Percentiles rank a stretch among this genome's conserved stretches.
Evolutionary conservation across 805 yeast species (phyloP).

Genomic region (Torulaspora microellipsoides): DNA sequence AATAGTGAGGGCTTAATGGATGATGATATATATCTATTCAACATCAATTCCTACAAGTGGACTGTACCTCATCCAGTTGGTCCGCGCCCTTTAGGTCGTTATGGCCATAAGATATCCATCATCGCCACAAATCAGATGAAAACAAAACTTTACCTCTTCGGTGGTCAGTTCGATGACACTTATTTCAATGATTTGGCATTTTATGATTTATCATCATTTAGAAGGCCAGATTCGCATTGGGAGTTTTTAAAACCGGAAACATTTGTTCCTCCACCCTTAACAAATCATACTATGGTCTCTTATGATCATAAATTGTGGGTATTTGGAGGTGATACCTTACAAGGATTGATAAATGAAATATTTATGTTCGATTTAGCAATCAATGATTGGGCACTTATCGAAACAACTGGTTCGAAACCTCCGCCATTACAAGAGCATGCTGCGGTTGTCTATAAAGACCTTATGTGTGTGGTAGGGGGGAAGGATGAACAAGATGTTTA

Average conservation of each 20-base stretch:
- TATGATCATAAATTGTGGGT: conserved; percentile 74
- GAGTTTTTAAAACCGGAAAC: conserved; percentile 55
- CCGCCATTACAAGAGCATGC: conserved; percentile 91
- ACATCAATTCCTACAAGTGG: conserved; percentile 73
- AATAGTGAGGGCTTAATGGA: conserved; percentile 79
- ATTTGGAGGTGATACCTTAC: conserved; percentile 88
- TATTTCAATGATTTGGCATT: conserved; percentile 78
- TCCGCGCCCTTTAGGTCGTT: conserved; percentile 81
- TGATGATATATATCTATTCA: conserved; percentile 83
- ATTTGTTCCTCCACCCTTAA: conserved; percentile 63
- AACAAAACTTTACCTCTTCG: conserved; percentile 71
- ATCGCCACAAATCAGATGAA: conserved; percentile 57
- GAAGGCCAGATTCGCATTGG: conserved; percentile 84
- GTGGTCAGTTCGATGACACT: conserved; percentile 88
- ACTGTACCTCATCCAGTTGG: conserved; percentile 72
- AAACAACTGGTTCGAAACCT: conserved; percentile 55
- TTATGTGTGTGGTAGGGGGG: conserved; percentile 86
- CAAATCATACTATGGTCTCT: conserved; percentile 86
- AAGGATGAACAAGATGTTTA: conserved; percentile 69
- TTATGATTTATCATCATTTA: conserved; percentile 82
- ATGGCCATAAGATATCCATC: conserved; percentile 87
- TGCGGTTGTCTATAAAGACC: conserved; percentile 69
- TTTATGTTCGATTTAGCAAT: conserved; percentile 72
- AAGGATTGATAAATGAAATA: conserved; percentile 64
- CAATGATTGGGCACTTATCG: conserved; percentile 66